Base-by-base conservation (phyloP, 1,284 basidiomycete genomes). In the Tausonia pullulans region DNA sequence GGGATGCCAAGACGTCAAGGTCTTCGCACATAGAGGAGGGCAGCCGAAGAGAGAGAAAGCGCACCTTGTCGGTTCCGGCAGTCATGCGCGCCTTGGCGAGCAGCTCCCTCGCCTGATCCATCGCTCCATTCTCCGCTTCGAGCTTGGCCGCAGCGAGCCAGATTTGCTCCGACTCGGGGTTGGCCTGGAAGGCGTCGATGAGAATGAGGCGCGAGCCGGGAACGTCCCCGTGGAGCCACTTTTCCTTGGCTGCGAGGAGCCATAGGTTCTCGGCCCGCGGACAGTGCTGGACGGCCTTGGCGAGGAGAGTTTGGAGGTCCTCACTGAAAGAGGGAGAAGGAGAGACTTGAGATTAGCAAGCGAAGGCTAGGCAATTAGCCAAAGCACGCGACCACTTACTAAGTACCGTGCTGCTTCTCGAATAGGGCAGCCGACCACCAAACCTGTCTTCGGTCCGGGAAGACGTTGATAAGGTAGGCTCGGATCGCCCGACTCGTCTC, bases 101-200 rank as follows among this genome's bases (percentile, higher is more conserved):
- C 63, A 99, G 78, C 75, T 92, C 86, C 64, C 85, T 79, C 0
- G 95, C 95, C 10, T 90, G 92, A 14, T 81, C 84, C 66, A 89
- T 80, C 73, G 97, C 88, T 1, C 89, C 89, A 67, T 94, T 95
- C 79, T 96, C 91, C 0, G 92, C 87, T 71, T 98, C 95, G 7
- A 98, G 81, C 77, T 97, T 96, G 67, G 96, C 91, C 27, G 95
- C 95, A 0, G 94, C 95, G 53, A 98, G 79, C 88, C 94, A 98
- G 72, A 98, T 97, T 67, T 88, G 86, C 75, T 98, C 96, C 73
- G 90, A 95, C 73, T 97, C 93, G 14, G 93, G 88, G 74, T 98
- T 98, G 58, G 90, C 89, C 67, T 89, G 85, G 79, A 98, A 98
- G 0, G 96, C 93, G 54, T 84, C 83, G 67, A 87, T 90, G 13